phyloP scores from a whole-genome alignment of 2,329 filamentous ascomycete species.

The Byssochlamys sp. region DNA sequence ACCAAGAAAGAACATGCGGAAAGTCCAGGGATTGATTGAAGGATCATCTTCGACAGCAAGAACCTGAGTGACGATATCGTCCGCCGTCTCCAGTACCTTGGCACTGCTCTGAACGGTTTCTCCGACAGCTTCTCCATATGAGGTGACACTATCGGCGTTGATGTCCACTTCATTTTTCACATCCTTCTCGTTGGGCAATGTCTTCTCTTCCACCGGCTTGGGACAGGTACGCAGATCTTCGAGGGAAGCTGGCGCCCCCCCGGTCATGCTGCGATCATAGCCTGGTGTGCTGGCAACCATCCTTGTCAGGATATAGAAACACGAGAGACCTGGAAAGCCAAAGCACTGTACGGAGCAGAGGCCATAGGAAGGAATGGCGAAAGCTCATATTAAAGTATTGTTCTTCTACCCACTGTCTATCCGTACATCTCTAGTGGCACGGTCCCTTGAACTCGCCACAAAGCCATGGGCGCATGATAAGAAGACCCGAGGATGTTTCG shows the following conservation, averaged over 20 bases:
- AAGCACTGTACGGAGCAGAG: not conserved
- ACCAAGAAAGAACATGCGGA: slow-evolving; percentile 32
- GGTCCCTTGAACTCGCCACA: not conserved
- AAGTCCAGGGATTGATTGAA: slow-evolving; percentile 27
- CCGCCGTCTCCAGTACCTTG: slow-evolving; percentile 4
- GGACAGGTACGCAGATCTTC: not conserved
- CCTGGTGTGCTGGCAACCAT: not conserved
- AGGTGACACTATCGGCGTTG: not conserved
- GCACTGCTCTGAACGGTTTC: not conserved
- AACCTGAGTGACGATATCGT: slow-evolving; percentile 23
- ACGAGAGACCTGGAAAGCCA: not conserved
- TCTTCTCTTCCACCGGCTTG: not conserved
- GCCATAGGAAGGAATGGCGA: not conserved
- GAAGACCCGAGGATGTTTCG: not conserved
- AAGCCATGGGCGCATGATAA: not conserved
- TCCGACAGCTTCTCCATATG: not conserved
- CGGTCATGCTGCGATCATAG: not conserved
- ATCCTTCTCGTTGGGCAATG: not conserved
- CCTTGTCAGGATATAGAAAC: not conserved
- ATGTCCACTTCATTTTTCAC: not conserved
- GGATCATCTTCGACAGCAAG: slow-evolving; percentile 31
- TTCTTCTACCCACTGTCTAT: not conserved
- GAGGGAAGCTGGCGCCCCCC: not conserved
- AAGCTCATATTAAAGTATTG: not conserved
- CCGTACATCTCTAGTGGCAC: not conserved